Evolutionary conservation across 768 basidiomycete genomes (phyloP), one percentile per base, ranked within the genome.

Genomic region (Kwoniella europaea): DNA sequence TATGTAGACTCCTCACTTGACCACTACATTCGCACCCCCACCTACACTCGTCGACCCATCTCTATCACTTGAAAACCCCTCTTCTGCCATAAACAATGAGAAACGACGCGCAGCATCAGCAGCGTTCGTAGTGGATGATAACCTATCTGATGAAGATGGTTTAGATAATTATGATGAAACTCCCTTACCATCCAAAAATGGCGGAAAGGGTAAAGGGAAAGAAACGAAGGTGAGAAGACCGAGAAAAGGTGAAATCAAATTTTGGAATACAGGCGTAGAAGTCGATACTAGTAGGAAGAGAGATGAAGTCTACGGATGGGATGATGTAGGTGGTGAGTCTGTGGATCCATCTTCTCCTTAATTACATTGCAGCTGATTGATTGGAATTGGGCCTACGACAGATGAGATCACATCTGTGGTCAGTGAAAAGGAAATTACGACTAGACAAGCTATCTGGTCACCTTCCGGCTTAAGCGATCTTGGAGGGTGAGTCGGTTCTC

Each of bases 391-490:
- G 4, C 52, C 15, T 16, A 24, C 16, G 15, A 12, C 35, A 79
- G 77, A 77, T 35, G 76, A 75, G 56, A 61, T 55, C 35, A 69
- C 67, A n/a, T 60, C 71, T 10, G 24, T 72, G 3, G 4, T 72
- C 0, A 46, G 50, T 4, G 70, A 71, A 15, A 69, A 65, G 13
- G 74, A 76, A 18, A 50, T 68, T 10, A 53, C 67, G 9, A 62
- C 71, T 0, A 56, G 69, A 62, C 35, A 63, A 29, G 74, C 75
- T 10, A 67, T 73, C 5, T 81, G 79, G 79, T 79, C 77, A 10
- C 76, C 79, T 7, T 76, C 77, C 5, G 78, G 76, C 10, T 35
- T 81, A 50, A 73, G 61, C n/a, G 76, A 76, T 58, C 52, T 79
- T 2, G 79, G 79, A 50, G 71, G 78, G 79, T 79, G 57, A 68